A percentile compares a stretch with the other conserved stretches of the same genome.
phyloP scores from a whole-genome alignment of 768 basidiomycete species.

The Podaxis mareebaensis region DNA sequence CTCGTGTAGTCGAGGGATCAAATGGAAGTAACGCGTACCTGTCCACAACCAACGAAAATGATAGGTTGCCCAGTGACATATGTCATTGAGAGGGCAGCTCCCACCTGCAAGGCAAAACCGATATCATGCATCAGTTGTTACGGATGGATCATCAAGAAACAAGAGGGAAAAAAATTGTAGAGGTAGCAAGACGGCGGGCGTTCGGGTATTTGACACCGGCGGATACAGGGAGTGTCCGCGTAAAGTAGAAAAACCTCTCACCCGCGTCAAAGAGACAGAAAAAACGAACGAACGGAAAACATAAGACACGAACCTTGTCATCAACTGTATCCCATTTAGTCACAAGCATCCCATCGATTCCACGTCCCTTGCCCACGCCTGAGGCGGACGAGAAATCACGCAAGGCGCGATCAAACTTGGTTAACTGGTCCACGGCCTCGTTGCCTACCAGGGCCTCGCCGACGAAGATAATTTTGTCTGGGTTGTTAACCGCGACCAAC shows the following conservation, averaged over 20 bases:
- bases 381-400: conserved; percentile 86
- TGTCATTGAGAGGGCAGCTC: conserved; percentile 98
- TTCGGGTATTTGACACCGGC: background rate
- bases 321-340: conserved; percentile 99
- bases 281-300: background rate
- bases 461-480: conserved; percentile 97
- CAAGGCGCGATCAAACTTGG: conserved; percentile 93
- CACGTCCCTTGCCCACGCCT: conserved; percentile 71
- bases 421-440: conserved; percentile 96
- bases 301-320: conserved; percentile 68
- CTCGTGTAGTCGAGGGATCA: conserved; percentile 3
- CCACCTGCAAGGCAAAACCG: conserved; percentile 60
- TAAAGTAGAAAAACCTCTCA: no score
- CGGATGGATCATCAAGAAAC: background rate
- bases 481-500: conserved; percentile 91
- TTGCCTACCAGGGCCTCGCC: conserved; percentile 98
- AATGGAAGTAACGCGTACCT: conserved; percentile 51
- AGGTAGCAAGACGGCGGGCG: no score
- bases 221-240: background rate
- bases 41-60: conserved; percentile 96
- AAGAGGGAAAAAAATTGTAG: background rate
- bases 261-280: no score
- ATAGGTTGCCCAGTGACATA: conserved; percentile 99
- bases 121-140: background rate
- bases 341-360: conserved; percentile 97